These are phyloP conservation scores for Ophiobolus disseminans DNA, from an alignment of 2,329 filamentous ascomycete genomes.

Conservation along the genomic window DNA sequence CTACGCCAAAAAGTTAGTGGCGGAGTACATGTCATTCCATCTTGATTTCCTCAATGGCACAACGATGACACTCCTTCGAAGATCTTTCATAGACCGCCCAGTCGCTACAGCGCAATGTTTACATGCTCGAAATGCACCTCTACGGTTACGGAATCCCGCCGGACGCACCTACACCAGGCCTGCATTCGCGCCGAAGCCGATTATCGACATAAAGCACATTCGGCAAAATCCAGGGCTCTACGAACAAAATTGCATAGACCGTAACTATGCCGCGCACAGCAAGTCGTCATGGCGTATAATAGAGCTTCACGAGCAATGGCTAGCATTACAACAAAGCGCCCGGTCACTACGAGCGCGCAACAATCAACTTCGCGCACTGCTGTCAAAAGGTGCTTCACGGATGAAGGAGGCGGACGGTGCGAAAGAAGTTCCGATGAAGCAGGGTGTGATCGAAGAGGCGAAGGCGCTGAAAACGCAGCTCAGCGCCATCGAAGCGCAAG, in stretches of 20 bases:
- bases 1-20: slow-evolving; percentile 18
- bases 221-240: slow-evolving; percentile 83
- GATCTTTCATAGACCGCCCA: slow-evolving; percentile 24
- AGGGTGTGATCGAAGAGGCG: slow-evolving; percentile 68
- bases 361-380: slow-evolving; percentile 67
- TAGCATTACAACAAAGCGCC: slow-evolving; percentile 63
- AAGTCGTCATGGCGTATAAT: slow-evolving; percentile 62
- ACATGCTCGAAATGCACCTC: background rate
- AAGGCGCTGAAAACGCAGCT: slow-evolving; percentile 70
- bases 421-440: slow-evolving; percentile 50
- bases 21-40: slow-evolving; percentile 10
- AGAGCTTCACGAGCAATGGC: slow-evolving; percentile 56
- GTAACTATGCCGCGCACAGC: slow-evolving; percentile 74
- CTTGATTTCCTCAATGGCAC: slow-evolving; percentile 5
- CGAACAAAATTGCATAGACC: slow-evolving; percentile 79
- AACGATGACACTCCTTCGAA: slow-evolving; percentile 33
- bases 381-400: slow-evolving; percentile 50
- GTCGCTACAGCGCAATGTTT: slow-evolving; percentile 14
- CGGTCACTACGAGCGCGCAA: slow-evolving; percentile 69
- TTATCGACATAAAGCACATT: slow-evolving; percentile 87
- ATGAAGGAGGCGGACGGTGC: slow-evolving; percentile 38
- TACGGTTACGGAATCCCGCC: slow-evolving; percentile 43
- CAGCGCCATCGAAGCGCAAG: slow-evolving; percentile 65
- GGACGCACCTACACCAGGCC: slow-evolving; percentile 61
- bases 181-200: slow-evolving; percentile 77